Evolutionary conservation across 2,329 filamentous ascomycete genomes (phyloP).

Genomic region (Ceratocystis eucalypticola): DNA sequence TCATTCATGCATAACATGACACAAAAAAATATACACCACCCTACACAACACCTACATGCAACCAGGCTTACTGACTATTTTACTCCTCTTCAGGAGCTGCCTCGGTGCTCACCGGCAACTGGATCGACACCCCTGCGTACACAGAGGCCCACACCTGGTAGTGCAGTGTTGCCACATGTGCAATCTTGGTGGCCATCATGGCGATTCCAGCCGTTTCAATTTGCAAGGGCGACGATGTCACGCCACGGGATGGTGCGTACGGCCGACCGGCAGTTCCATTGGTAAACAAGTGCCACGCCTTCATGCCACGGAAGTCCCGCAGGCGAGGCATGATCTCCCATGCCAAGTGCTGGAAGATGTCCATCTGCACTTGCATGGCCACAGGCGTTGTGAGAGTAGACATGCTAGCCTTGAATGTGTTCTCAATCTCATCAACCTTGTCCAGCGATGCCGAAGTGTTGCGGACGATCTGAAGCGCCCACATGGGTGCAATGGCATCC

Average conservation of each 20-base stretch:
- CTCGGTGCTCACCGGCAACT: not conserved
- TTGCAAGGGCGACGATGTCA: constrained; percentile 29
- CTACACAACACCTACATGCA: not conserved
- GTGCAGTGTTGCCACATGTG: constrained; percentile 73
- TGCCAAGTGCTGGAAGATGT: constrained; percentile 33
- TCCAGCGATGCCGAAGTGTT: constrained; percentile 38
- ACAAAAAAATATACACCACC: not conserved
- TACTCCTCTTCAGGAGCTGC: not conserved
- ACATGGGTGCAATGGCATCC: constrained; percentile 38
- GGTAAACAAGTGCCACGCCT: constrained; percentile 33
- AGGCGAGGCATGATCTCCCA: constrained; percentile 24
- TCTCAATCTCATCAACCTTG: constrained; percentile 36
- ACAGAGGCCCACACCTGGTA: constrained; percentile 73
- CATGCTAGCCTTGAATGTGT: constrained; percentile 33
- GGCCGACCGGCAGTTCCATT: constrained; percentile 33
- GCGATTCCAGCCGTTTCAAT: constrained; percentile 39
- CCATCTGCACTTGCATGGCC: constrained; percentile 27
- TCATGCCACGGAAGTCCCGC: constrained; percentile 18
- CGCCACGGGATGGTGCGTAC: constrained; percentile 22
- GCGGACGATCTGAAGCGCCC: constrained; percentile 47
- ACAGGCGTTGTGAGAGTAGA: constrained; percentile 36
- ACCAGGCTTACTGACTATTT: not conserved
- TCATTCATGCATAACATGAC: not conserved
- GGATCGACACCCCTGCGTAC: constrained; percentile 8
- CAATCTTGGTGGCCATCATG: constrained; percentile 62